phyloP scores from a whole-genome alignment of 2,329 filamentous ascomycete species.

The Myrmaecium sp. region DNA sequence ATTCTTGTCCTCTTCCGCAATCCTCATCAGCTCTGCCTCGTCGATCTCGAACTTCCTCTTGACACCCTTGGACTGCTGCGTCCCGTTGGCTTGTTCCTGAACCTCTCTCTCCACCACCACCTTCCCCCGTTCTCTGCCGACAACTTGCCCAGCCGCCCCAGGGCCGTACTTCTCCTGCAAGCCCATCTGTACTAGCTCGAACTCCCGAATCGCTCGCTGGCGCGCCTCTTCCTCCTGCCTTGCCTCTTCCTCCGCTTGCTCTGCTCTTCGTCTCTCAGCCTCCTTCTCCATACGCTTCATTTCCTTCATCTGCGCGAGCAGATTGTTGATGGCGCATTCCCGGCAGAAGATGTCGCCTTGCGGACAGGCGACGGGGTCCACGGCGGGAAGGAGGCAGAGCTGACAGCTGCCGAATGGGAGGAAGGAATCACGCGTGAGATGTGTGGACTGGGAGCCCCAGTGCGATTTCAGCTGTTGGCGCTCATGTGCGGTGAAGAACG shows the following conservation, averaged over 20 bases:
- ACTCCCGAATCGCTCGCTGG: slow-evolving; percentile 57
- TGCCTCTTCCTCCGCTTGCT: slow-evolving; percentile 42
- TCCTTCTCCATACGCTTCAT: slow-evolving; percentile 64
- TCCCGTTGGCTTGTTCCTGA: slow-evolving; percentile 15
- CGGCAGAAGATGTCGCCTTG: slow-evolving; percentile 86
- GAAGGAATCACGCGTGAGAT: slow-evolving; percentile 78
- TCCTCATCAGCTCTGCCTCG: slow-evolving; percentile 54
- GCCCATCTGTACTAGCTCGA: slow-evolving; percentile 68
- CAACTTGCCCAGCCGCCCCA: slow-evolving; percentile 18
- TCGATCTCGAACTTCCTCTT: slow-evolving; percentile 74
- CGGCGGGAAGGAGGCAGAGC: slow-evolving; percentile 67
- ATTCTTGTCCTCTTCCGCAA: slow-evolving; percentile 51
- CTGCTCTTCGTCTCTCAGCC: slow-evolving; percentile 42
- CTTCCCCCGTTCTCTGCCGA: slow-evolving; percentile 27
- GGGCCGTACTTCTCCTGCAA: slow-evolving; percentile 25
- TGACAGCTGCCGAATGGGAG: slow-evolving; percentile 79
- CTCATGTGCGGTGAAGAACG: slow-evolving; percentile 90
- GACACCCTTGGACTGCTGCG: slow-evolving; percentile 22
- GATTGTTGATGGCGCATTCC: slow-evolving; percentile 80
- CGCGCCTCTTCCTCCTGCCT: slow-evolving; percentile 52
- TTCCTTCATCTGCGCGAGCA: slow-evolving; percentile 83
- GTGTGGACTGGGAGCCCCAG: slow-evolving; percentile 72
- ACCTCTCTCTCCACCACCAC: slow-evolving; percentile 23
- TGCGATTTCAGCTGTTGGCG: slow-evolving; percentile 62
- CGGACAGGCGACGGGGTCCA: slow-evolving; percentile 65